Evolutionary conservation across 1,139 yeast genomes (phyloP), one percentile per base, ranked within the genome.

Genomic region (Suhomyces yuchorum): DNA sequence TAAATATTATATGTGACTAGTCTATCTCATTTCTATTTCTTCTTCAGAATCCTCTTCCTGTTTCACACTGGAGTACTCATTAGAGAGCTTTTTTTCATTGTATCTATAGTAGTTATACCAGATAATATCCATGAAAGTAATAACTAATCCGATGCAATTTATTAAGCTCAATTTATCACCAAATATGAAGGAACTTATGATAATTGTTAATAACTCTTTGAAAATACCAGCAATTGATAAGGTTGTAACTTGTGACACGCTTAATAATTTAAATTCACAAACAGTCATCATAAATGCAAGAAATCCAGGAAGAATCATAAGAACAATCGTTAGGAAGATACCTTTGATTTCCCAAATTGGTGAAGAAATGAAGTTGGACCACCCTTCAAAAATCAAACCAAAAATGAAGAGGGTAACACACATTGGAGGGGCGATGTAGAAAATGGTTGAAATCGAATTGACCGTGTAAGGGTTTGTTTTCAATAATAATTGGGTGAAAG

Each of bases 161-260:
- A 89, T 67, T 30, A 77, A 60, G 35, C 86, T 81, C 45, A 93
- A 73, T 36, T 69, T 66, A 65, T 93, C 99, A 35, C 89, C 87
- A 65, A 90, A 88, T 12, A 90, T 76, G 5, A 89, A 52, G 47
- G 86, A 76, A 22, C 96, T 84, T 2, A 86, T 74, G 30, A 83
- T 62, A 40, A 93, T 89, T 0, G 98, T 93, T 44, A 92, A 72
- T 8, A 93, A 74, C 65, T 93, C 99, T 64, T 93, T 93, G 61
- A 92, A 87, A 28, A 93, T 88, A 1, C 99, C 99, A 0, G 96
- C 96, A 33, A 93, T 82, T 4, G 95, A 85, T 35, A 93, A 70
- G 0, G 99, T 92, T 35, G 91, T 76, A 12, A 95, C 93, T 49
- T 89, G 89, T 0, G 97, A 89, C 43, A 87, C 81, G 48, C 88